Evolutionary conservation across 768 basidiomycete genomes (phyloP).

Genomic region (Mycena filopes): DNA sequence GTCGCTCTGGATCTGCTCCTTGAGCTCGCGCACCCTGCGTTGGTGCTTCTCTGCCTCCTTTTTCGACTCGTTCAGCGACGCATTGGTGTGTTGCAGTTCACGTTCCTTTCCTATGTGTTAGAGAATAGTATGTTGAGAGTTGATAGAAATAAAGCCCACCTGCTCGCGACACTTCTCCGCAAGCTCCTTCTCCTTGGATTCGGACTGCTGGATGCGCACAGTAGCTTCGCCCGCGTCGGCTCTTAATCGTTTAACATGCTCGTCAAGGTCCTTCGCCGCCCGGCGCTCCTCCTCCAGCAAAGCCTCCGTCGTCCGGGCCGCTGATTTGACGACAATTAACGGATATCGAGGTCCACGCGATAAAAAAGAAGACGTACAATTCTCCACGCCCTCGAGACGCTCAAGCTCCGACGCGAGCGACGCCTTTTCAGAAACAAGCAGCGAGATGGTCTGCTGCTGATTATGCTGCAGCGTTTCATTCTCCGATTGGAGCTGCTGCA

Average conservation of each 20-base stretch:
- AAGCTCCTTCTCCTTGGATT: slow-evolving; percentile 65
- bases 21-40: slow-evolving; percentile 73
- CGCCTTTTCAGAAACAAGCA: slow-evolving; percentile 82
- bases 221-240: slow-evolving; percentile 48
- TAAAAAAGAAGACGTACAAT: slow-evolving; percentile 56
- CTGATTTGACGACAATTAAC: slow-evolving; percentile 42
- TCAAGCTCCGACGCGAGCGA: slow-evolving; percentile 67
- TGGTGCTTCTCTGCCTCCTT: slow-evolving; percentile 64
- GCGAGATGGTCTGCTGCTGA: slow-evolving; percentile 78
- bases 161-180: slow-evolving; percentile 64
- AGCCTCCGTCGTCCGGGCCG: slow-evolving; percentile 53
- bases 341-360: slow-evolving; percentile 8
- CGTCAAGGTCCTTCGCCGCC: slow-evolving; percentile 51
- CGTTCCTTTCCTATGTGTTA: slow-evolving; percentile 66
- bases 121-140: background rate
- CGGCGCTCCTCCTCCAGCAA: slow-evolving; percentile 55
- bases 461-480: slow-evolving; percentile 54
- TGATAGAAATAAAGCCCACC: slow-evolving; percentile 41
- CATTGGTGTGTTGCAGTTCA: slow-evolving; percentile 73
- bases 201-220: slow-evolving; percentile 52
- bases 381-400: slow-evolving; percentile 67
- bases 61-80: slow-evolving; percentile 61
- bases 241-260: slow-evolving; percentile 56
- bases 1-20: slow-evolving; percentile 86
- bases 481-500: slow-evolving; percentile 44